Percentiles rank a stretch among this genome's conserved stretches.
Evolutionary conservation across 2,329 filamentous ascomycete genomes (phyloP).

Genomic region (Colletotrichum simmondsii): DNA sequence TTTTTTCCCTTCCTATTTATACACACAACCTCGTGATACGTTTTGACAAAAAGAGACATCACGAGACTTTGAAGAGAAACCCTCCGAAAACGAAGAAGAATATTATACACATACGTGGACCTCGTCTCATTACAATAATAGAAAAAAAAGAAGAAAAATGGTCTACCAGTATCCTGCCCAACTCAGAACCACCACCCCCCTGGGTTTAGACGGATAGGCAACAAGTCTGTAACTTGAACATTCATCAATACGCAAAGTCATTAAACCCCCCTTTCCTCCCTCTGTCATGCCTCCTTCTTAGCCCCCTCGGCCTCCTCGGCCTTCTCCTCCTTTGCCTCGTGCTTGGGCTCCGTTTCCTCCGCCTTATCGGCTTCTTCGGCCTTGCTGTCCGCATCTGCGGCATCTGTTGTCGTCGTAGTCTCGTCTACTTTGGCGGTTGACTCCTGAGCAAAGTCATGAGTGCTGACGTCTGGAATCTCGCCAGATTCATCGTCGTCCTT

Average conservation of each 20-base stretch:
- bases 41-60: slow-evolving; percentile 3
- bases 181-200: not conserved
- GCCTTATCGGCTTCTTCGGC: slow-evolving; percentile 38
- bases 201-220: not conserved
- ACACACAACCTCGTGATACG: slow-evolving; percentile 13
- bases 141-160: not conserved
- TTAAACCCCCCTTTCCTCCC: not conserved
- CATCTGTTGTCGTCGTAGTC: slow-evolving; percentile 32
- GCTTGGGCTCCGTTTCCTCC: slow-evolving; percentile 35
- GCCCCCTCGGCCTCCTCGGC: slow-evolving; percentile 10
- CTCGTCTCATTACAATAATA: slow-evolving; percentile 23
- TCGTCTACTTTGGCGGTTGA: slow-evolving; percentile 35
- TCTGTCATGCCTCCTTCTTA: slow-evolving; percentile 8
- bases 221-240: not conserved
- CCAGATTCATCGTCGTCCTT: slow-evolving; percentile 29
- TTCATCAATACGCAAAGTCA: slow-evolving; percentile 2
- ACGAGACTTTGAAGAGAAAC: slow-evolving; percentile 1
- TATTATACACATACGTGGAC: slow-evolving; percentile 30
- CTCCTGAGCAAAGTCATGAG: slow-evolving; percentile 40
- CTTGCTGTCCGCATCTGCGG: slow-evolving; percentile 33
- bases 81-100: not conserved
- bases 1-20: slow-evolving; percentile 14
- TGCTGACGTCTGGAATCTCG: slow-evolving; percentile 19
- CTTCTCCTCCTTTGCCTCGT: slow-evolving; percentile 26
- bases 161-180: not conserved